Conservation (phyloP, 1,139 yeast species). For the Debaryomycetaceae sp. region DNA sequence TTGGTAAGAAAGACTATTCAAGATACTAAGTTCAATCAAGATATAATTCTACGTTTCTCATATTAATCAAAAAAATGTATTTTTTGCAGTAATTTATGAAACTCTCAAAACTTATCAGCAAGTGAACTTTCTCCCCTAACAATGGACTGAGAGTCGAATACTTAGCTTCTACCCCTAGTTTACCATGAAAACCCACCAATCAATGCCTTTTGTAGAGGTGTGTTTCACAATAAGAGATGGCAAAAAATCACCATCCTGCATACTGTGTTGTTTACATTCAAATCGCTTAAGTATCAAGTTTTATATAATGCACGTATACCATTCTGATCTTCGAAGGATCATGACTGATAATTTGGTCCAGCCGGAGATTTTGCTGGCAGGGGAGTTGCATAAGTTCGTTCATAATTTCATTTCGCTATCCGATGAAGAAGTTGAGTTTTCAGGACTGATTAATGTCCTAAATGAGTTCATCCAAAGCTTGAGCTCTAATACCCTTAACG, state of each 20-base stretch:
- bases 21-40: too few species aligned
- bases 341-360: background rate
- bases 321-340: background rate
- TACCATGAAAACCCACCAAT: too few species aligned
- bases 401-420: slow-evolving; percentile 2
- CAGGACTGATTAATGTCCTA: slow-evolving; percentile 1
- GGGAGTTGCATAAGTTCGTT: slow-evolving; percentile 4
- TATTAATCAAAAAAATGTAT: too few species aligned
- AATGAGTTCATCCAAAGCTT: slow-evolving; percentile 10
- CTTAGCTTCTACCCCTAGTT: too few species aligned
- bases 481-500: slow-evolving; percentile 14
- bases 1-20: too few species aligned
- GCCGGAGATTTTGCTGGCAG: background rate
- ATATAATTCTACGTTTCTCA: too few species aligned
- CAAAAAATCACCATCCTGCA: background rate
- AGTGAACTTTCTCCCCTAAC: too few species aligned
- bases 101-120: too few species aligned
- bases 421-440: background rate
- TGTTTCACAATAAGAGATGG: background rate
- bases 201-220: too few species aligned
- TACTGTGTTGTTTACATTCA: background rate
- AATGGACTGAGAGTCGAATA: too few species aligned
- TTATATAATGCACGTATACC: background rate
- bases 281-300: background rate
- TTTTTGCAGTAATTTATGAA: too few species aligned